Percentiles rank a stretch among this genome's conserved stretches.
Conservation (phyloP, 768 basidiomycete species). For the Mycena metata region DNA sequence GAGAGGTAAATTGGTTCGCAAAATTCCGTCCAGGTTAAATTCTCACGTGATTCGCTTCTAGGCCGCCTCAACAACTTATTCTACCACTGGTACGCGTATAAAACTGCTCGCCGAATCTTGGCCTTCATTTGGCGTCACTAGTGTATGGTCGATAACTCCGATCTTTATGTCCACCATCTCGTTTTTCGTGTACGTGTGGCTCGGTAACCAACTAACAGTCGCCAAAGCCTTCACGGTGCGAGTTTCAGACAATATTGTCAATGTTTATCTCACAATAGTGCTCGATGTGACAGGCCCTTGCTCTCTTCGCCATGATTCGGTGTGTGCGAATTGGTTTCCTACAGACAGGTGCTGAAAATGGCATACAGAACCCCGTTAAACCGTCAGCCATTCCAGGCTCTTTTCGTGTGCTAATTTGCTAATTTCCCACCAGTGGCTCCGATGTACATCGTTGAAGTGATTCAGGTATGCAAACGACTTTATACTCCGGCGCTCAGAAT, state of each 20-base stretch:
- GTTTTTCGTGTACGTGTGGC: slow-evolving; percentile 79
- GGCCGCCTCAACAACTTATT: slow-evolving; percentile 80
- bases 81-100: slow-evolving; percentile 55
- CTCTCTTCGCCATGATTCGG: slow-evolving; percentile 89
- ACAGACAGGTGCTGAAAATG: background rate
- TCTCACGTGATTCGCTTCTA: slow-evolving; percentile 46
- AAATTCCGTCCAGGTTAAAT: too few relatives aligned
- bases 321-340: slow-evolving; percentile 36
- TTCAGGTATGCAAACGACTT: slow-evolving; percentile 60
- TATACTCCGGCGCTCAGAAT: too few relatives aligned
- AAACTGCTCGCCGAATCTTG: background rate
- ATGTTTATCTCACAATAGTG: background rate
- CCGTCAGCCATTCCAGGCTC: slow-evolving; percentile 8
- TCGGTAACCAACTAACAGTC: slow-evolving; percentile 81
- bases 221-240: slow-evolving; percentile 86
- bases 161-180: slow-evolving; percentile 86
- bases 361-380: slow-evolving; percentile 22
- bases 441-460: slow-evolving; percentile 80
- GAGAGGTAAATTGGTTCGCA: slow-evolving; percentile 70
- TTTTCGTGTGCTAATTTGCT: background rate
- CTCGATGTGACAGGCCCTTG: slow-evolving; percentile 65
- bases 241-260: background rate
- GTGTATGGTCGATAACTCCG: slow-evolving; percentile 77
- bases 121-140: background rate
- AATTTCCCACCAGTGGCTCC: slow-evolving; percentile 64